phyloP scores from a whole-genome alignment of 768 basidiomycete species.

The Rhizopogon vinicolor region DNA sequence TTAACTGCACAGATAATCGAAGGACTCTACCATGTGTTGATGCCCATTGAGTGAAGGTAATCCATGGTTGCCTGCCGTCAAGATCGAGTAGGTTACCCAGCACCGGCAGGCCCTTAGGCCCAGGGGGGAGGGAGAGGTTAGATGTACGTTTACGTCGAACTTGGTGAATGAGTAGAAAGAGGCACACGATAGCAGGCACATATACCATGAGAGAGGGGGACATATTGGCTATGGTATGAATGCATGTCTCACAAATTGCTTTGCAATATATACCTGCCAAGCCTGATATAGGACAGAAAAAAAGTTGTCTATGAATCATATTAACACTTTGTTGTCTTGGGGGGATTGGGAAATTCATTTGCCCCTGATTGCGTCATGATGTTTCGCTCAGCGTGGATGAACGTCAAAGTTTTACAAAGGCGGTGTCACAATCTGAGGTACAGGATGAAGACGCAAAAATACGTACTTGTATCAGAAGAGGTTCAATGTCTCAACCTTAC shows the following conservation, averaged over 20 bases:
- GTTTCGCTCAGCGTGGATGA: no score
- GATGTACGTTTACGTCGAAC: constrained; percentile 8
- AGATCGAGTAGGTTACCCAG: constrained; percentile 23
- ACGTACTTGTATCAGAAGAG: neutral
- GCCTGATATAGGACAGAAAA: neutral
- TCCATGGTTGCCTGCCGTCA: constrained; percentile 23
- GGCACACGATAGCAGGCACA: constrained; percentile 1
- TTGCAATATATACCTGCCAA: neutral
- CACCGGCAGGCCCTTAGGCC: constrained; percentile 27
- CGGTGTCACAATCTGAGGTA: neutral
- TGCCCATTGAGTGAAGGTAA: constrained; percentile 29
- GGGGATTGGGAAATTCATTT: neutral
- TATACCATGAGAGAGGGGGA: constrained; percentile 6
- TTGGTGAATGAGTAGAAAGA: constrained; percentile 8
- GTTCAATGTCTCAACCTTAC: neutral
- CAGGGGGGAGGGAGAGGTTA: constrained; percentile 18
- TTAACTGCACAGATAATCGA: neutral
- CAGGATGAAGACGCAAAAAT: neutral
- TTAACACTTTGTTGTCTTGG: neutral
- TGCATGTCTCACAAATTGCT: neutral
- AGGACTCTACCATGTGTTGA: constrained; percentile 16
- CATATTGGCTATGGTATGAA: neutral
- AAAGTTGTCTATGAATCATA: neutral
- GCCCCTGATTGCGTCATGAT: neutral
- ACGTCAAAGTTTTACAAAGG: no score